Base-by-base conservation (phyloP, 164 flowering plant species). In the Macadamia integrifolia region DNA sequence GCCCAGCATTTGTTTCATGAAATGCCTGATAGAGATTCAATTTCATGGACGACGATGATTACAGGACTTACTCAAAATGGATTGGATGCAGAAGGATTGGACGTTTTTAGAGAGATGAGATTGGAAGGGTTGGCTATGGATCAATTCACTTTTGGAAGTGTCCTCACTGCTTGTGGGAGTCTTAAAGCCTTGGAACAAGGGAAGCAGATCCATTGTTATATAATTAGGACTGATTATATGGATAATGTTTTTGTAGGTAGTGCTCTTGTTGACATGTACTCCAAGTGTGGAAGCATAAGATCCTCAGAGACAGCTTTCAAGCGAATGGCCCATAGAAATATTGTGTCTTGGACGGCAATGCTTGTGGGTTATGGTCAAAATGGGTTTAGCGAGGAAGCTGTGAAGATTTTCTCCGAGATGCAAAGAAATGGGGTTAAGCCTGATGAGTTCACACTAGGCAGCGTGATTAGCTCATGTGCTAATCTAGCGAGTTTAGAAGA, bases 281-380 rank as follows among this genome's bases (percentile, higher is more conserved):
- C 84, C 61, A 92, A 90, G 77, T 86, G 92, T 69, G 77, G 74
- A 66, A 73, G 71, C 69, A 77, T 88, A 60, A 72, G 60, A 61
- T 81, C 64, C 74, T 93, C 96, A 32, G 94, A 90, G 67, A 48
- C 65, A 40, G 86, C 88, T 60, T 90, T 92, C 67, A 75, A 70
- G 72, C 74, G 71, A 73, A 92, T 90, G 94, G 52, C 53, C 8
- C 12, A 53, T 48, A 87, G 76, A 81, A 90, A 92, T 74, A 87
- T 85, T 56, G 83, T 90, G 17, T 86, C 97, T 3, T 92, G 98
- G 95, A 92, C 97, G 18, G 86, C 97, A 52, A 80, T 92, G 88
- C 74, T 90, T 17, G 93, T 87, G 68, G 98, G 95, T 29, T 92
- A 86, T 72, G 84, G 93, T 40, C 89, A 90, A 75, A 92, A 87